These are phyloP conservation scores for Biscutella laevigata DNA, from an alignment of 441 rosid genomes.

Conservation along the genomic window DNA sequence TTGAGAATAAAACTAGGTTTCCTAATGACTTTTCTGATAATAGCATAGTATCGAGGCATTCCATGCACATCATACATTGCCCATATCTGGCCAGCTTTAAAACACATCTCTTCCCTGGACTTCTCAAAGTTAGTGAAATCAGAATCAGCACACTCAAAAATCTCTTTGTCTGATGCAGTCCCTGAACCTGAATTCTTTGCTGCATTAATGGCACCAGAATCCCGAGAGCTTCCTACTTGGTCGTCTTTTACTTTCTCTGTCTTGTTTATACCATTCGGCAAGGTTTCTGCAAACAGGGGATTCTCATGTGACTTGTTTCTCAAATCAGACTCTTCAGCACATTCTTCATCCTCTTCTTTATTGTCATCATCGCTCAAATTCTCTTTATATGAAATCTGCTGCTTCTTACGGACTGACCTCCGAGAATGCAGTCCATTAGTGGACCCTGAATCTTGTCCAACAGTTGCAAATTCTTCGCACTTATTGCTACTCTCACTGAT, in stretches of 20 bases:
- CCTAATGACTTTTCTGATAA: slow-evolving; percentile 34
- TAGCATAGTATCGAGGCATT: slow-evolving; percentile 63
- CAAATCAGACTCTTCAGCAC: slow-evolving; percentile 22
- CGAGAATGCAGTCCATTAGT: slow-evolving; percentile 37
- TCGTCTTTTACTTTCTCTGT: slow-evolving; percentile 23
- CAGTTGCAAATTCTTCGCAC: slow-evolving; percentile 37
- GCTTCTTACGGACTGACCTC: slow-evolving; percentile 65
- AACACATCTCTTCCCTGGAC: slow-evolving; percentile 27
- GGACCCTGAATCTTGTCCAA: slow-evolving; percentile 21
- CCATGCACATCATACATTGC: slow-evolving; percentile 47
- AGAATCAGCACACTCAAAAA: slow-evolving; percentile 34
- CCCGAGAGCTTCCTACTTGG: slow-evolving; percentile 24
- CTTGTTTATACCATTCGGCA: slow-evolving; percentile 23
- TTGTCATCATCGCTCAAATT: slow-evolving; percentile 47
- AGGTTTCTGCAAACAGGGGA: slow-evolving; percentile 21
- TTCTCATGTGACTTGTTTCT: slow-evolving; percentile 27
- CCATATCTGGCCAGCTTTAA: slow-evolving; percentile 49
- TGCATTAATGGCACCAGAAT: slow-evolving; percentile 13
- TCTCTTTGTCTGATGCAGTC: slow-evolving; percentile 22
- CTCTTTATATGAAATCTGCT: slow-evolving; percentile 58
- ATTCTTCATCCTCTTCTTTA: slow-evolving; percentile 28
- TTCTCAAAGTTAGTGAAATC: slow-evolving; percentile 52
- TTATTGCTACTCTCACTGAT: slow-evolving; percentile 34
- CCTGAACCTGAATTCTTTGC: slow-evolving; percentile 23
- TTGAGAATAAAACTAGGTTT: slow-evolving; percentile 32